Conservation (phyloP, 495 filamentous ascomycete genomes). For the Terfezia claveryi region DNA sequence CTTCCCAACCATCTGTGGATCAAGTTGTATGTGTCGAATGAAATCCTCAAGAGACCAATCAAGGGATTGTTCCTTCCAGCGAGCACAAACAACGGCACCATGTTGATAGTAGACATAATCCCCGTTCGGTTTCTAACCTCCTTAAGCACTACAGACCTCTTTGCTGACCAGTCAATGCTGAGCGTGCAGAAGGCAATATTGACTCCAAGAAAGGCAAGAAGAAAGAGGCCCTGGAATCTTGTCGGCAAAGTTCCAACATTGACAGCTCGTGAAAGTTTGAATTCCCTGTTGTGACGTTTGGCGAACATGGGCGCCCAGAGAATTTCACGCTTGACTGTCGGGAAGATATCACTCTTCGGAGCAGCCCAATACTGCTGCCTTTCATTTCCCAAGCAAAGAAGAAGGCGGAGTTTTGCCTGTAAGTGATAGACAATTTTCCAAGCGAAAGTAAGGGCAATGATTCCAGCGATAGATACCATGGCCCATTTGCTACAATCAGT, state of each 20-base stretch:
- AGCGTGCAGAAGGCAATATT: conserved; percentile 63
- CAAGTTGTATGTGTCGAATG: conserved; percentile 92
- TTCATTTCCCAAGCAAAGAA: conserved; percentile 46
- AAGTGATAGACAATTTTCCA: conserved; percentile 37
- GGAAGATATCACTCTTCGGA: conserved; percentile 30
- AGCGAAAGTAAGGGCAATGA: conserved; percentile 32
- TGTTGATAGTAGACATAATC: conserved; percentile 60
- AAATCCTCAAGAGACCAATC: conserved; percentile 60
- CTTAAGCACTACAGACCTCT: conserved; percentile 31
- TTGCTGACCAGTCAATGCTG: conserved; percentile 38
- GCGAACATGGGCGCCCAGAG: conserved; percentile 61
- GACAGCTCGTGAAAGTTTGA: conserved; percentile 67
- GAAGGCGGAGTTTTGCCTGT: conserved; percentile 47
- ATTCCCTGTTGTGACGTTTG: conserved; percentile 71
- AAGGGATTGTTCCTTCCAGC: conserved; percentile 84
- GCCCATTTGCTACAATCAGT: conserved; percentile 10
- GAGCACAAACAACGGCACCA: conserved; percentile 76
- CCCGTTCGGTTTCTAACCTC: conserved; percentile 69
- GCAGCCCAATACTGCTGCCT: conserved; percentile 34
- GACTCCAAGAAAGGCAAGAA: conserved; percentile 45
- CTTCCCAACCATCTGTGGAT: conserved; percentile 90
- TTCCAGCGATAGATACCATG: conserved; percentile 23
- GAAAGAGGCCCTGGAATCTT: conserved; percentile 56
- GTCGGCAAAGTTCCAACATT: conserved; percentile 79
- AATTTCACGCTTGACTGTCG: conserved; percentile 55